These are phyloP conservation scores for Cornus controversa DNA, from an alignment of 148 eudicot species.

Conservation along the genomic window DNA sequence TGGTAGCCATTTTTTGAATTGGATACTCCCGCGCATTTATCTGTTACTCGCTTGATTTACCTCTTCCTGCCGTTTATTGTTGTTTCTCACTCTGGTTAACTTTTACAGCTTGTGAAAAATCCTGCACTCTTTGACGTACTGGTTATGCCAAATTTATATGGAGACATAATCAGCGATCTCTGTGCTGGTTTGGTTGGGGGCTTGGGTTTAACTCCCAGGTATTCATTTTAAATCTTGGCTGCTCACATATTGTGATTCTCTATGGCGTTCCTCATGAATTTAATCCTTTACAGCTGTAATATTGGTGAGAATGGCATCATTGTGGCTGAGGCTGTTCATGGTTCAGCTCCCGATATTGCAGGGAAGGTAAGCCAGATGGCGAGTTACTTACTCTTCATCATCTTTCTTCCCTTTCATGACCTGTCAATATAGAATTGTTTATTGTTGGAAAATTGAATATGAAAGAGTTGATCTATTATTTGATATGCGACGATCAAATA, in stretches of 20 bases:
- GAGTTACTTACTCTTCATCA: not conserved
- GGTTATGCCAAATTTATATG: not conserved
- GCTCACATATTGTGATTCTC: not conserved
- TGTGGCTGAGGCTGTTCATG: conserved; percentile 3
- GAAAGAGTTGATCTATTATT: no score
- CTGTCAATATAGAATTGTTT: not conserved
- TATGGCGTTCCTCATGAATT: not conserved
- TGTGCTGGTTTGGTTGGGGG: conserved; percentile 3
- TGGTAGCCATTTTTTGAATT: not conserved
- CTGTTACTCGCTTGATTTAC: not conserved
- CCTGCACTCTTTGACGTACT: not conserved
- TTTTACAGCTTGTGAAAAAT: not conserved
- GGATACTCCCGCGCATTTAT: not conserved
- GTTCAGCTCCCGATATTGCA: not conserved
- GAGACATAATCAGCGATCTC: not conserved
- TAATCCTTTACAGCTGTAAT: not conserved
- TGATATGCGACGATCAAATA: no score
- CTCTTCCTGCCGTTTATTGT: not conserved
- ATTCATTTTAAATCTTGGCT: not conserved
- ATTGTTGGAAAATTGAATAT: no score
- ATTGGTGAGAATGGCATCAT: not conserved
- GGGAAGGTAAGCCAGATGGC: not conserved
- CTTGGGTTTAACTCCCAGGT: conserved; percentile 1
- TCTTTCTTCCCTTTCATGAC: not conserved
- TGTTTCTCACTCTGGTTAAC: not conserved